Conservation (phyloP, 345 rosid genomes). For the Abelmoschus esculentus region DNA sequence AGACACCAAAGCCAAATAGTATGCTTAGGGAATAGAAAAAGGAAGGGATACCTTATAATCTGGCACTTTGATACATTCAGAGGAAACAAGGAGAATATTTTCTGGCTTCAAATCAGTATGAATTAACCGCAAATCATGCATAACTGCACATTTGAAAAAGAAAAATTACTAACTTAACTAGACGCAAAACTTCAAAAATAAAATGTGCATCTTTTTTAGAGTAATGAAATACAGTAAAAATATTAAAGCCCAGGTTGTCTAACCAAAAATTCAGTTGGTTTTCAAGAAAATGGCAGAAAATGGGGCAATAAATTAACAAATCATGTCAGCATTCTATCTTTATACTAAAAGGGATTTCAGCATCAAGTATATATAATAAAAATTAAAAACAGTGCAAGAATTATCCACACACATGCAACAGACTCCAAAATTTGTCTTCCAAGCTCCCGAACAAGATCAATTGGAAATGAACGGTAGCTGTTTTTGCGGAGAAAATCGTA, state of each 20-base stretch:
- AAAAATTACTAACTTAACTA: constrained; percentile 8
- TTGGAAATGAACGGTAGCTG: constrained; percentile 95
- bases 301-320: neutral
- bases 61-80: constrained; percentile 67
- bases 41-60: constrained; percentile 48
- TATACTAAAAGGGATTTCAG: constrained; percentile 8
- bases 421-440: constrained; percentile 99
- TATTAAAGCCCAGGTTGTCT: constrained; percentile 5
- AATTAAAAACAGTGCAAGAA: constrained; percentile 47
- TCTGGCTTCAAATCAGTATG: constrained; percentile 85
- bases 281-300: constrained; percentile 9
- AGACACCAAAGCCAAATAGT: neutral
- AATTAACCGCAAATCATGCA: constrained; percentile 64
- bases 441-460: constrained; percentile 99
- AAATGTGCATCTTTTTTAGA: neutral
- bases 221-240: neutral
- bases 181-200: constrained; percentile 8
- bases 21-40: neutral
- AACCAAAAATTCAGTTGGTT: constrained; percentile 4
- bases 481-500: constrained; percentile 98
- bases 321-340: constrained; percentile 1
- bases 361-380: constrained; percentile 29
- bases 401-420: constrained; percentile 96
- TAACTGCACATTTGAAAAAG: constrained; percentile 39
- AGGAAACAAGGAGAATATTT: constrained; percentile 64